Conservation (phyloP, 2,329 filamentous ascomycete species). For the Microdochium trichocladiopsis region DNA sequence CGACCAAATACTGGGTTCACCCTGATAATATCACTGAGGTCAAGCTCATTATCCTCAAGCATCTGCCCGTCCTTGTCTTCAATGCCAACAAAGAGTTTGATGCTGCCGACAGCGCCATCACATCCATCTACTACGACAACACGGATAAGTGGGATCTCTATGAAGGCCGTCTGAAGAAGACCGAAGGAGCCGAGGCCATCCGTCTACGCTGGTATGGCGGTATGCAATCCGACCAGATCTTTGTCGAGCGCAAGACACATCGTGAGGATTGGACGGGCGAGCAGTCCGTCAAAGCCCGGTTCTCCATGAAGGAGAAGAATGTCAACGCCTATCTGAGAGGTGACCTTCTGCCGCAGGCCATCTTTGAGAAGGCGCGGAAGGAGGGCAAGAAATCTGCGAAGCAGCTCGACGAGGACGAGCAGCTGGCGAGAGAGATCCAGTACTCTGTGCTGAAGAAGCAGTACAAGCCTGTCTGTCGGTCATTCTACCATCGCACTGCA, state of each 20-base stretch:
- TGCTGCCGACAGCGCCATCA: slow-evolving; percentile 83
- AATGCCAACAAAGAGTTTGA: slow-evolving; percentile 97
- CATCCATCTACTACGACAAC: slow-evolving; percentile 98
- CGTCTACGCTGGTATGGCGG: slow-evolving; percentile 95
- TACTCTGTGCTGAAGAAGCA: slow-evolving; percentile 85
- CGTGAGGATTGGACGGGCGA: slow-evolving; percentile 98
- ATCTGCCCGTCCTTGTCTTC: slow-evolving; percentile 94
- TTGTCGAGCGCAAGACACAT: slow-evolving; percentile 96
- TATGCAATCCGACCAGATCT: slow-evolving; percentile 92
- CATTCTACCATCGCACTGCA: slow-evolving; percentile 96
- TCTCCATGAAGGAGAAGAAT: slow-evolving; percentile 93
- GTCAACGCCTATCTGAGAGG: slow-evolving; percentile 86
- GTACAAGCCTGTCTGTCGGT: slow-evolving; percentile 83
- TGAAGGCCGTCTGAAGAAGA: slow-evolving; percentile 91
- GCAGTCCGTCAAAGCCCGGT: slow-evolving; percentile 96
- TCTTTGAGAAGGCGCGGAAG: slow-evolving; percentile 95
- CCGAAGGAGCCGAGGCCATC: slow-evolving; percentile 93
- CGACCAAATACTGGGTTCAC: slow-evolving; percentile 99
- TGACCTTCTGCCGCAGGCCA: slow-evolving; percentile 72
- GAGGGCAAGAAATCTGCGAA: slow-evolving; percentile 92
- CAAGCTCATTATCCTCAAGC: slow-evolving; percentile 96
- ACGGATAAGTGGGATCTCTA: slow-evolving; percentile 91
- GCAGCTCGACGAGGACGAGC: slow-evolving; percentile 85
- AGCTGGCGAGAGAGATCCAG: slow-evolving; percentile 85
- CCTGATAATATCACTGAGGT: slow-evolving; percentile 97